These are phyloP conservation scores for Kalmusia sp. DNA, from an alignment of 2,329 filamentous ascomycete genomes.

Conservation along the genomic window DNA sequence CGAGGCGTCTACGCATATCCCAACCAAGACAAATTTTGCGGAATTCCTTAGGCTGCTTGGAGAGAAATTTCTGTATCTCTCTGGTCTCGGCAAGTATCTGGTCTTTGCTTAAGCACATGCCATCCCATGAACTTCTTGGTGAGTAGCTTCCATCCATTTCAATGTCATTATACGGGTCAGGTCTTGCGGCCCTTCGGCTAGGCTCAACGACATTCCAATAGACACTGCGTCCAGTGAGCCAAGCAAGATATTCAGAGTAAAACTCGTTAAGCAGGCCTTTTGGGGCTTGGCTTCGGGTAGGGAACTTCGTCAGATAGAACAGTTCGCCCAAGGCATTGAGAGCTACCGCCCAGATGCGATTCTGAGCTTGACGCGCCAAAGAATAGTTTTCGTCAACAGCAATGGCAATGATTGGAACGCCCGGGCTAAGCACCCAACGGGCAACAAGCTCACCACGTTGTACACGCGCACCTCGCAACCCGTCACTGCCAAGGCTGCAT, in stretches of 20 bases:
- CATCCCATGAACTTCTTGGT: slow-evolving; percentile 77
- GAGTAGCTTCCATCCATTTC: slow-evolving; percentile 75
- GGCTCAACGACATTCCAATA: slow-evolving; percentile 83
- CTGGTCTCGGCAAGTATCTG: slow-evolving; percentile 78
- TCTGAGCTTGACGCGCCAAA: slow-evolving; percentile 69
- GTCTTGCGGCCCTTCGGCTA: slow-evolving; percentile 74
- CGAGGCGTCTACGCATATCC: slow-evolving; percentile 87
- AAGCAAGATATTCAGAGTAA: slow-evolving; percentile 69
- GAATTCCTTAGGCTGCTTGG: slow-evolving; percentile 78
- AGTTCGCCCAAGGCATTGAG: slow-evolving; percentile 93
- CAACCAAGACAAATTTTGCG: slow-evolving; percentile 80
- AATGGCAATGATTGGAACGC: slow-evolving; percentile 87
- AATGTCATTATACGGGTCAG: slow-evolving; percentile 75
- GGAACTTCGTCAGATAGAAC: slow-evolving; percentile 80
- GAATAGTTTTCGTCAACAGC: slow-evolving; percentile 85
- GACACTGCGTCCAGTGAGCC: slow-evolving; percentile 79
- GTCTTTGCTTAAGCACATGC: slow-evolving; percentile 72
- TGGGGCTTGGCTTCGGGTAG: slow-evolving; percentile 60
- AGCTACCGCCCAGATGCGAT: slow-evolving; percentile 88
- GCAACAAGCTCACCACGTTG: slow-evolving; percentile 79
- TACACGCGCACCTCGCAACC: slow-evolving; percentile 67
- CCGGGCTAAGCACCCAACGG: slow-evolving; percentile 89
- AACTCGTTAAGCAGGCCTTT: slow-evolving; percentile 58
- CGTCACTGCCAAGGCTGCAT: slow-evolving; percentile 74
- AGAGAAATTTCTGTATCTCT: slow-evolving; percentile 80